Evolutionary conservation across 441 rosid species (phyloP).

Genomic region (Breynia disticha): DNA sequence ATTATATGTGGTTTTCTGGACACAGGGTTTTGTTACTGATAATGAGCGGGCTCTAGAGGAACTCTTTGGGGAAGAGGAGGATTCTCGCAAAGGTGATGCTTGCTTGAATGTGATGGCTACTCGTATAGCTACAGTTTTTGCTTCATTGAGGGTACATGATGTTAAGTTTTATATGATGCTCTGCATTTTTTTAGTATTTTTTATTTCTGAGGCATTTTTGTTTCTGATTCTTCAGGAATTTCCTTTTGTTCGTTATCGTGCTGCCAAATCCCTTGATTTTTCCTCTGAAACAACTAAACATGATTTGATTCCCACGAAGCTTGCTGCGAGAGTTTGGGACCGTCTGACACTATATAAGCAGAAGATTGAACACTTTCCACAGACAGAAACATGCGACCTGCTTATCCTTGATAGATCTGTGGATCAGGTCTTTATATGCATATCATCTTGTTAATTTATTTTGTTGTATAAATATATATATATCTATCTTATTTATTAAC

Average conservation of each 20-base stretch:
- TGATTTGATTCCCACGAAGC: slow-evolving; percentile 88
- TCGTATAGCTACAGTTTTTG: slow-evolving; percentile 94
- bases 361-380: slow-evolving; percentile 67
- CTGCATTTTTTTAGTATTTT: slow-evolving; percentile 14
- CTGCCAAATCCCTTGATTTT: slow-evolving; percentile 89
- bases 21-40: slow-evolving; percentile 86
- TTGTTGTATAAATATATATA: slow-evolving; percentile 5
- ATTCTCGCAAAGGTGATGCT: slow-evolving; percentile 60
- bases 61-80: slow-evolving; percentile 73
- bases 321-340: slow-evolving; percentile 97
- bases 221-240: slow-evolving; percentile 52
- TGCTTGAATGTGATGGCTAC: slow-evolving; percentile 85
- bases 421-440: no score
- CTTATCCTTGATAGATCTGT: slow-evolving; percentile 90
- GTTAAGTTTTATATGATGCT: slow-evolving; percentile 16
- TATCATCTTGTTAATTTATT: slow-evolving; percentile 5
- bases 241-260: slow-evolving; percentile 83
- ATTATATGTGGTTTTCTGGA: slow-evolving; percentile 14
- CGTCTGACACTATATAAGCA: slow-evolving; percentile 65
- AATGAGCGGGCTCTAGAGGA: slow-evolving; percentile 85
- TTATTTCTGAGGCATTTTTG: slow-evolving; percentile 14
- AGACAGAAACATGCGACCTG: slow-evolving; percentile 88
- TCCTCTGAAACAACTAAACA: slow-evolving; percentile 82
- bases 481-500: slow-evolving; percentile 6
- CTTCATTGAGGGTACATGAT: slow-evolving; percentile 79